These are phyloP conservation scores for Emmonsiellopsis sp. DNA, from an alignment of 2,329 filamentous ascomycete genomes.

Conservation along the genomic window DNA sequence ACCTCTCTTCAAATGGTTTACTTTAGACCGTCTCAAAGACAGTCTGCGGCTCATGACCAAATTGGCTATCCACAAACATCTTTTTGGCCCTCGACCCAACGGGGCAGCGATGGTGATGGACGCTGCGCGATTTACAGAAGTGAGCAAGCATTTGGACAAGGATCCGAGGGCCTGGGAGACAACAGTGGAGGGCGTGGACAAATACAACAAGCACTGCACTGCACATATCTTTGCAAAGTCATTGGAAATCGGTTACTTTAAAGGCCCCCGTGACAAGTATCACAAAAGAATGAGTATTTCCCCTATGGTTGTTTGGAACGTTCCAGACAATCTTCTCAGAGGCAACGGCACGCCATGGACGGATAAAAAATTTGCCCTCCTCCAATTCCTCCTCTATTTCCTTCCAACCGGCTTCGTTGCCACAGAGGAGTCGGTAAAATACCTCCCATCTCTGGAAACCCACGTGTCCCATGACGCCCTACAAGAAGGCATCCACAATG, in stretches of 20 bases:
- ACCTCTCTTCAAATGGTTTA: constrained; percentile 25
- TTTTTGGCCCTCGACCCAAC: constrained; percentile 9
- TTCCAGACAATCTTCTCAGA: constrained; percentile 23
- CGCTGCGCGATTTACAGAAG: constrained; percentile 7
- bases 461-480: constrained; percentile 22
- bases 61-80: constrained; percentile 26
- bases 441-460: too few species aligned
- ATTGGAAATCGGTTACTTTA: too few species aligned
- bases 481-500: constrained; percentile 31
- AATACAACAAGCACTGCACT: not conserved
- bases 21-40: constrained; percentile 21
- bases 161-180: not conserved
- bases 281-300: not conserved
- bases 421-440: too few species aligned
- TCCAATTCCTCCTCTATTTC: constrained; percentile 26
- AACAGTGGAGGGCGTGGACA: not conserved
- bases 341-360: constrained; percentile 21
- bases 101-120: constrained; percentile 16
- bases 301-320: not conserved
- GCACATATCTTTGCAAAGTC: not conserved
- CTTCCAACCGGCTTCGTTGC: not conserved
- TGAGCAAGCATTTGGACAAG: not conserved
- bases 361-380: constrained; percentile 19
- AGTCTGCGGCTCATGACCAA: constrained; percentile 26
- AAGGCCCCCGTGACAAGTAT: too few species aligned